Evolutionary conservation across 139 green algal genomes (phyloP).

Genomic region (Deuterostichococcus epilithicus): DNA sequence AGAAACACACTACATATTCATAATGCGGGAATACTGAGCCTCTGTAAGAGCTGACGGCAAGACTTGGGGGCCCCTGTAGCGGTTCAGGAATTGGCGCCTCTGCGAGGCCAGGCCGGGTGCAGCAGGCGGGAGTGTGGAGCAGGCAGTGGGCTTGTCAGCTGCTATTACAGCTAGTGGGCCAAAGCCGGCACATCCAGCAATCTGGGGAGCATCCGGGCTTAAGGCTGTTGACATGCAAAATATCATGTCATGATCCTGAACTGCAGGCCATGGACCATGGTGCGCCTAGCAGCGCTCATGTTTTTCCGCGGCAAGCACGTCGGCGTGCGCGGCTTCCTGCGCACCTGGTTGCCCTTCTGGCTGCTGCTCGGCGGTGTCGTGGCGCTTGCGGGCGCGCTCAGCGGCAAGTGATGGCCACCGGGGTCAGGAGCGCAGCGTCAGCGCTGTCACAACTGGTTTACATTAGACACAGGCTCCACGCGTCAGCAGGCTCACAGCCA

Average conservation of each 20-base stretch:
- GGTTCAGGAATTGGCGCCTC: neutral
- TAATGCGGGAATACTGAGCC: neutral
- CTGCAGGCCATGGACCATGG: constrained; percentile 26
- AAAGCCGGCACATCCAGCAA: neutral
- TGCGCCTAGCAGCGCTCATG: constrained; percentile 17
- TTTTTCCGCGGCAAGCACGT: constrained; percentile 13
- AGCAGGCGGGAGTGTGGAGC: neutral
- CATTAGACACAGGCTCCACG: no score
- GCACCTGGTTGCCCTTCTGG: constrained; percentile 20
- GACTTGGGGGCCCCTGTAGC: neutral
- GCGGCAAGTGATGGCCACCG: neutral
- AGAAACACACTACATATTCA: neutral
- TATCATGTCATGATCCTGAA: neutral
- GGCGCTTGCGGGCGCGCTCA: neutral
- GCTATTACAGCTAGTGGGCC: neutral
- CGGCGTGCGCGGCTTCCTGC: constrained; percentile 2
- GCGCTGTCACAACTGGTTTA: neutral
- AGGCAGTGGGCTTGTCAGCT: neutral
- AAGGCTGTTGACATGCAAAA: neutral
- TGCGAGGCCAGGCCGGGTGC: no score
- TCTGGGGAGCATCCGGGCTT: neutral
- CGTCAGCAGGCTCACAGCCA: no score
- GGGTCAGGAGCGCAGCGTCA: neutral
- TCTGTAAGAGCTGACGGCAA: neutral
- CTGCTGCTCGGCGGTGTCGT: constrained; percentile 6